These are phyloP conservation scores for Fraxinus velutina DNA, from an alignment of 305 asterid genomes.

Conservation along the genomic window DNA sequence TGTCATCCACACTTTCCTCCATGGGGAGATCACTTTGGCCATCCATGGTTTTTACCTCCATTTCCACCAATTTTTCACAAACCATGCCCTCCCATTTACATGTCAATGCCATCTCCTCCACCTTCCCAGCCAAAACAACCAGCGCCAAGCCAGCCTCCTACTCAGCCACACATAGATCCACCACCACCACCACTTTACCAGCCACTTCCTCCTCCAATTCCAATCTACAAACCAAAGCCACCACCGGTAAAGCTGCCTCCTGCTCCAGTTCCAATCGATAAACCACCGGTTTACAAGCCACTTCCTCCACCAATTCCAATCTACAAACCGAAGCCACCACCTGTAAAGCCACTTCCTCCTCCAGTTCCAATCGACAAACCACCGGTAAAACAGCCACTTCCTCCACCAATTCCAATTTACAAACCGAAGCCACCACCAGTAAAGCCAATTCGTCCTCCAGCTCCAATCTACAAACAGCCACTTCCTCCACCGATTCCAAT, in stretches of 20 bases:
- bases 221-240: slow-evolving; percentile 31
- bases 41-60: slow-evolving; percentile 30
- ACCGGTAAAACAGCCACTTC: slow-evolving; percentile 16
- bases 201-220: slow-evolving; percentile 7
- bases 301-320: slow-evolving; percentile 18
- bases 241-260: neutral
- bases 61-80: neutral
- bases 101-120: neutral
- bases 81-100: neutral
- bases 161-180: neutral
- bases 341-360: neutral
- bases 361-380: slow-evolving; percentile 17
- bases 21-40: slow-evolving; percentile 38
- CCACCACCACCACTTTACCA: neutral
- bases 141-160: neutral
- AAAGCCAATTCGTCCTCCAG: neutral
- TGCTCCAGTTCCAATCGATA: slow-evolving; percentile 4
- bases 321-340: slow-evolving; percentile 12
- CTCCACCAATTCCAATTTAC: slow-evolving; percentile 17
- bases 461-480: neutral
- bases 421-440: neutral
- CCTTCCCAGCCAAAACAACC: neutral
- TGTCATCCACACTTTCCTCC: slow-evolving; percentile 36
- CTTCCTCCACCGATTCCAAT: slow-evolving; percentile 6
- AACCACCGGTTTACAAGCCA: neutral